Conservation (phyloP, 306 rosid species). For the Trifolium pratense region DNA sequence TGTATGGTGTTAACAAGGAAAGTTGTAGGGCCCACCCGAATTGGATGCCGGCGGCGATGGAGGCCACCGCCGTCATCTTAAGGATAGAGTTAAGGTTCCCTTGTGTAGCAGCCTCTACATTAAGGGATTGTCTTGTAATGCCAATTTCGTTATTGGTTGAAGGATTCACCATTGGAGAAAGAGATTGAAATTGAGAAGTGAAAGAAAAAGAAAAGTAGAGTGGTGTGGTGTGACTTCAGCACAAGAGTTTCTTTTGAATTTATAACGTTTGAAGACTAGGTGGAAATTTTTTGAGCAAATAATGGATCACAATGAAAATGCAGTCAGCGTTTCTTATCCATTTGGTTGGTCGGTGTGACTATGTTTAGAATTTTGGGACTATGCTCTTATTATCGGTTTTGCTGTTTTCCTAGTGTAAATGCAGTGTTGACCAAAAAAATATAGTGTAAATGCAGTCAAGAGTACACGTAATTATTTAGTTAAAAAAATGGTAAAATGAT, state of each 20-base stretch:
- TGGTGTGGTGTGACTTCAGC: neutral
- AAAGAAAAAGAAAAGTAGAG: neutral
- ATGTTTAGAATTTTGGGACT: neutral
- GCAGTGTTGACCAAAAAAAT: too few species aligned
- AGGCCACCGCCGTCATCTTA: slow-evolving; percentile 55
- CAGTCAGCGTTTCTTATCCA: neutral
- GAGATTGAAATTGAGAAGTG: neutral
- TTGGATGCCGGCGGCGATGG: slow-evolving; percentile 75
- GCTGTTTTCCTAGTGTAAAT: neutral
- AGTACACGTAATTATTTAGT: too few species aligned
- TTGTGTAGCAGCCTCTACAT: neutral
- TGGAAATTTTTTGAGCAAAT: neutral
- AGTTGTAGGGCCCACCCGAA: slow-evolving; percentile 91
- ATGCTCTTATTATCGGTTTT: neutral
- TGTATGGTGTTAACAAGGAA: slow-evolving; percentile 68
- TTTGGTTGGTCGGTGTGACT: neutral
- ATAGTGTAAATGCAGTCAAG: neutral
- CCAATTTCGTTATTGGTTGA: neutral
- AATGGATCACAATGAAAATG: neutral
- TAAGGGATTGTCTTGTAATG: neutral
- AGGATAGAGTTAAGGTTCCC: slow-evolving; percentile 26
- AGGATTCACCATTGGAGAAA: neutral
- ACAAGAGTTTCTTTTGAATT: neutral
- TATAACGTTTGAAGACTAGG: neutral
- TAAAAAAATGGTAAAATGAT: too few species aligned